phyloP scores from a whole-genome alignment of 331 rosid species.

The Ulmus americana region DNA sequence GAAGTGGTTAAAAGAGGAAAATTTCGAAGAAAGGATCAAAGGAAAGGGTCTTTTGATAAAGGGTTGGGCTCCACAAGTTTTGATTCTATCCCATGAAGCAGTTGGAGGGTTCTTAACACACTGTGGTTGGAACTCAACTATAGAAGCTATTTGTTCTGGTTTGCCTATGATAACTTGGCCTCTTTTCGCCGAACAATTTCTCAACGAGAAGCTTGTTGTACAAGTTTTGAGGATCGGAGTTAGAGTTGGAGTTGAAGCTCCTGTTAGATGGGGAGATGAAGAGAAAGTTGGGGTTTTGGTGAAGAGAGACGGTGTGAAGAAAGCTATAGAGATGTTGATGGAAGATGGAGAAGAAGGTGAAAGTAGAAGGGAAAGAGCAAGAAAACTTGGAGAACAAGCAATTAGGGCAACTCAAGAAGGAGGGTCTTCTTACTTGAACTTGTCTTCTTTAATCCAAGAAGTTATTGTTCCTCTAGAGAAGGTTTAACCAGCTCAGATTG shows the following conservation, averaged over 20 bases:
- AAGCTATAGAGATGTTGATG: conserved; percentile 25
- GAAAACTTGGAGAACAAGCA: conserved; percentile 32
- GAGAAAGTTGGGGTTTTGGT: conserved; percentile 22
- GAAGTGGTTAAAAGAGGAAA: conserved; percentile 27
- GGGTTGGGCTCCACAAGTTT: conserved; percentile 51
- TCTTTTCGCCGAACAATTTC: conserved; percentile 35
- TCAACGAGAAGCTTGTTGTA: conserved; percentile 28
- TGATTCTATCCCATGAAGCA: conserved; percentile 35
- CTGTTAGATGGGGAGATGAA: conserved; percentile 32
- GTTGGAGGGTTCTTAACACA: conserved; percentile 45
- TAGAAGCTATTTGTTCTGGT: conserved; percentile 38
- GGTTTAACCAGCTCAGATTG: no score
- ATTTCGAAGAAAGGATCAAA: conserved; percentile 32
- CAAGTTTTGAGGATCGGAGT: conserved; percentile 34
- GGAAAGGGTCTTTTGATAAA: conserved; percentile 26
- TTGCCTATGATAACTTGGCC: conserved; percentile 55
- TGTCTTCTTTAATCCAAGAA: conserved; percentile 41
- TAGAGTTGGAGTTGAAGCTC: conserved; percentile 28
- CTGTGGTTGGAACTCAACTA: conserved; percentile 48
- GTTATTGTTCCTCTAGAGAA: not conserved
- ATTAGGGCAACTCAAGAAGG: conserved; percentile 26
- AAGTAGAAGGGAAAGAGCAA: conserved; percentile 34
- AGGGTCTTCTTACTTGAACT: conserved; percentile 22
- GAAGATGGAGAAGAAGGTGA: conserved; percentile 27
- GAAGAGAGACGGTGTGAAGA: conserved; percentile 4